phyloP scores from a whole-genome alignment of 768 basidiomycete species.

The Pulveroboletus sp. region DNA sequence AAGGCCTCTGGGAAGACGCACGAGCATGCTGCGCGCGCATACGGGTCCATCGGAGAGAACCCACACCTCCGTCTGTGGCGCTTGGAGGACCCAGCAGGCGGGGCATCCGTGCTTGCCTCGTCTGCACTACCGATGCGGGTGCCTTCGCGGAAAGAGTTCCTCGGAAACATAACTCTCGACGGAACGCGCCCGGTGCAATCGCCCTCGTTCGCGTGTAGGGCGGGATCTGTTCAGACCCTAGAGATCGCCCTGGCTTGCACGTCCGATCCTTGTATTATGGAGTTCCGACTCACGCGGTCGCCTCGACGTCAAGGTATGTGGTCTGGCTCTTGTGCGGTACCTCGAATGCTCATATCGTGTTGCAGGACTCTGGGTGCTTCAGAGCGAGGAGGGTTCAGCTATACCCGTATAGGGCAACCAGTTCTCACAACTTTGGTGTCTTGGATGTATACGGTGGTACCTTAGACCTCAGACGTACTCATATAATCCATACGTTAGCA shows the following conservation, averaged over 20 bases:
- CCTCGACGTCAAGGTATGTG: constrained; percentile 18
- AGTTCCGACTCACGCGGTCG: constrained; percentile 14
- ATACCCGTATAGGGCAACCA: background rate
- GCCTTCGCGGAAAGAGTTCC: constrained; percentile 6
- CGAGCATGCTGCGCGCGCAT: constrained; percentile 9
- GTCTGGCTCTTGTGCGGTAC: background rate
- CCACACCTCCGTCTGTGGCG: constrained; percentile 19
- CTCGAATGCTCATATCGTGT: background rate
- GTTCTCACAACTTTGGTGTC: background rate
- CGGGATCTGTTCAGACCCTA: constrained; percentile 18
- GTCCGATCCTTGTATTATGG: constrained; percentile 22
- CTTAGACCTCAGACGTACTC: background rate
- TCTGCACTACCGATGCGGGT: constrained; percentile 10
- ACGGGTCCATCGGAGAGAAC: constrained; percentile 11
- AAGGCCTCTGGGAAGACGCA: background rate
- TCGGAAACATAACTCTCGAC: constrained; percentile 18
- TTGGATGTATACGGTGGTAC: background rate
- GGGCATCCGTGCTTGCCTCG: constrained; percentile 2
- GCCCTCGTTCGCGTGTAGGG: constrained; percentile 10
- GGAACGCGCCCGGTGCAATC: constrained; percentile 4
- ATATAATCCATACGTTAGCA: background rate
- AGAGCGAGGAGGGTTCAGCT: constrained; percentile 12
- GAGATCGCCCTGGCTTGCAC: constrained; percentile 19
- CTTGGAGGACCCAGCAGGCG: constrained; percentile 5
- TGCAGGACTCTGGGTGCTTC: constrained; percentile 16